phyloP scores from a whole-genome alignment of 345 rosid species.

The Melastoma malabathricum region DNA sequence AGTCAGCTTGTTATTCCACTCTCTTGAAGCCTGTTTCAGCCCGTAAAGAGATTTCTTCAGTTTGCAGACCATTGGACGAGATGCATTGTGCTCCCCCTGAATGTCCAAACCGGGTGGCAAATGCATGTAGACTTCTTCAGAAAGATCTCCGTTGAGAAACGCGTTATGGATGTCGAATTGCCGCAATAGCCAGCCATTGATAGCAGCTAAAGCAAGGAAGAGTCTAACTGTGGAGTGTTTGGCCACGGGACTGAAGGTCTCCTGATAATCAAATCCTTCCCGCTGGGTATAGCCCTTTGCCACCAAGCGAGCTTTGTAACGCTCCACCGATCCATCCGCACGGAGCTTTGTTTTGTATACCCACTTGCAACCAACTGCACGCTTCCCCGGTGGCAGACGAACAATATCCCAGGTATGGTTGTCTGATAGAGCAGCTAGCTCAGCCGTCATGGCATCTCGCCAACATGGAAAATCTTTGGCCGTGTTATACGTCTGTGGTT shows the following conservation, averaged over 20 bases:
- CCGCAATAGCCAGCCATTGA: neutral
- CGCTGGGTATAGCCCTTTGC: neutral
- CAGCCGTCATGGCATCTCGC: neutral
- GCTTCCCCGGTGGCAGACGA: neutral
- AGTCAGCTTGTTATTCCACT: neutral
- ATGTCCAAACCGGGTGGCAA: neutral
- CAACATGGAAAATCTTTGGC: neutral
- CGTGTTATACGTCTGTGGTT: neutral
- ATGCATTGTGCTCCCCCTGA: too few species aligned
- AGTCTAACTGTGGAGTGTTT: neutral
- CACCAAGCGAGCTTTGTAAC: neutral
- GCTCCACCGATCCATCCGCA: neutral
- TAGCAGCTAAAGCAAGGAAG: neutral
- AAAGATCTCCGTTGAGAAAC: too few species aligned
- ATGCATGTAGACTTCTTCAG: too few species aligned
- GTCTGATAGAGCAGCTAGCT: too few species aligned
- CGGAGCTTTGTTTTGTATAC: neutral
- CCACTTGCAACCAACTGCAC: neutral
- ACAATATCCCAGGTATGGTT: neutral
- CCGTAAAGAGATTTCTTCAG: slow-evolving; percentile 4
- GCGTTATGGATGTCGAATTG: neutral
- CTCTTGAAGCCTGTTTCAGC: neutral
- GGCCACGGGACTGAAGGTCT: neutral
- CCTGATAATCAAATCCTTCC: neutral
- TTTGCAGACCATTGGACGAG: neutral